Base-by-base conservation (phyloP, 1,284 basidiomycete species). In the Heterobasidion annosum region DNA sequence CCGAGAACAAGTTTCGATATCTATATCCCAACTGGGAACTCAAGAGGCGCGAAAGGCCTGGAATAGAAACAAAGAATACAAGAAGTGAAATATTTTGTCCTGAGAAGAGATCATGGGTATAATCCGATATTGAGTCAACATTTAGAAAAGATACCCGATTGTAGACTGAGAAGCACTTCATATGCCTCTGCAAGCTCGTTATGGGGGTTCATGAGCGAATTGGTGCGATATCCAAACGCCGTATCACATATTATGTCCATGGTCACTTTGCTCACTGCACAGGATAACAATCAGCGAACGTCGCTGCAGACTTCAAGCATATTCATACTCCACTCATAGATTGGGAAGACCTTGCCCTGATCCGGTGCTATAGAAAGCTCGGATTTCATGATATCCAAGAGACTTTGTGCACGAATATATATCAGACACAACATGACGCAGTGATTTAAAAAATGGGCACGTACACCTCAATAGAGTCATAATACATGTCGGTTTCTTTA, bases 201-300 rank as follows among this genome's bases (percentile, higher is more conserved):
- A 54, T 73, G 63, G 4, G 75, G 73, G 54, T 76, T 67, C 54
- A 70, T 70, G n/a, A 79, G 63, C 2, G 73, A 73, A 56, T 77
- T 72, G 8, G 75, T 59, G 48, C 67, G 64, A 58, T 78, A 78
- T 13, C 75, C 75, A 56, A 78, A 77, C 0, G 76, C 75, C 5
- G 76, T 73, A 12, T 70, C 67, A 62, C 75, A 77, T 37, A 79
- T 76, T 52, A 79, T 76, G 56, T 78, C 75, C 2, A 79, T 68
- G 0, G 76, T 77, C 1, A 74, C 75, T 63, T 77, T 79, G 59
- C 72, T 73, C 70, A 76, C 75, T 78, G 54, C 35, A 13, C 15
- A 1, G 5, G 46, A 25, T 9, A 25, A 25, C 35, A n/a, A 50
- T 35, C 34, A 52, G 44, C 50, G 13, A 7, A 40, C 40, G 40